These are phyloP conservation scores for Hymenoscyphus fructigenus DNA, from an alignment of 2,329 filamentous ascomycete species.

Conservation along the genomic window DNA sequence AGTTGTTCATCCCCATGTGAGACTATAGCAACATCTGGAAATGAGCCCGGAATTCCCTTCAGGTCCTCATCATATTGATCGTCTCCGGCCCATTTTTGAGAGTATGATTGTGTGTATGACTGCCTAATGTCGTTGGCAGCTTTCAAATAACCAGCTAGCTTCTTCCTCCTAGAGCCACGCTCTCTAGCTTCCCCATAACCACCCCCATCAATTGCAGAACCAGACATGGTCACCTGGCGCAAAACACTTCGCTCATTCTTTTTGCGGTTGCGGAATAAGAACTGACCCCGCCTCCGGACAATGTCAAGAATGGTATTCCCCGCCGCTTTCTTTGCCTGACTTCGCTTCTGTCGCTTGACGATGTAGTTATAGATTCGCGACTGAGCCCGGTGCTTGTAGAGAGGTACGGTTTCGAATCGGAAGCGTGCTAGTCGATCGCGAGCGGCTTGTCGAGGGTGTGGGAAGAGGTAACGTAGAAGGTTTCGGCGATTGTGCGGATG, in stretches of 20 bases:
- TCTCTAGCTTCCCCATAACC: constrained; percentile 45
- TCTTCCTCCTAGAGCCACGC: constrained; percentile 72
- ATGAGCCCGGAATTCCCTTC: constrained; percentile 67
- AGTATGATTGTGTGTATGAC: constrained; percentile 58
- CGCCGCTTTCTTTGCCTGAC: constrained; percentile 45
- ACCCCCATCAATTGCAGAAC: constrained; percentile 34
- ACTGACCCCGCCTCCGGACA: constrained; percentile 27
- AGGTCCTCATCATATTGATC: constrained; percentile 44
- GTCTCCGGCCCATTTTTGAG: constrained; percentile 45
- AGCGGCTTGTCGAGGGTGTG: constrained; percentile 61
- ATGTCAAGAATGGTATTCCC: constrained; percentile 34
- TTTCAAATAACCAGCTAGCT: constrained; percentile 70
- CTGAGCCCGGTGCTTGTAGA: constrained; percentile 69
- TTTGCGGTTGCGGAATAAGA: neutral
- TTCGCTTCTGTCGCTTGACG: constrained; percentile 60
- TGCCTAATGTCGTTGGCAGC: constrained; percentile 72
- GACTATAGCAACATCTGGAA: constrained; percentile 81
- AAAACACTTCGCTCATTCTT: constrained; percentile 33
- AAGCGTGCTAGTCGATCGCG: constrained; percentile 66
- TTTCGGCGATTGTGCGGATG: constrained; percentile 45
- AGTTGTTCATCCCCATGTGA: constrained; percentile 84
- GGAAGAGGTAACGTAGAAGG: constrained; percentile 67
- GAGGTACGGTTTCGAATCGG: constrained; percentile 72
- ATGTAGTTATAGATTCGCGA: constrained; percentile 75
- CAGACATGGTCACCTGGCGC: constrained; percentile 34